Conservation (phyloP, 2,329 filamentous ascomycete species). For the Colletotrichum sp. region DNA sequence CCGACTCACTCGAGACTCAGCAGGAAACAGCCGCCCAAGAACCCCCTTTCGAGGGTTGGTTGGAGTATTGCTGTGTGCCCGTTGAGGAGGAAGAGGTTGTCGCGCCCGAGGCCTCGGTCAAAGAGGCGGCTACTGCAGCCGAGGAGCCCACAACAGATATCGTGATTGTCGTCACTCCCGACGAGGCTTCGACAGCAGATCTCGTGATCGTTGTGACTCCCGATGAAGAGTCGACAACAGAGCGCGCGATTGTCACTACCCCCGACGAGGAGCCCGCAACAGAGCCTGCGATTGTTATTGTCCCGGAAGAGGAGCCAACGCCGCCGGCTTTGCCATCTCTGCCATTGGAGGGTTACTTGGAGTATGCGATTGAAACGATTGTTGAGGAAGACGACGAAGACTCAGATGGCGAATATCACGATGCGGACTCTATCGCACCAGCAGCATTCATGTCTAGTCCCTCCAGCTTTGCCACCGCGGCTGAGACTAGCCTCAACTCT, state of each 20-base stretch:
- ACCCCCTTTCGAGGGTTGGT: slow-evolving; percentile 18
- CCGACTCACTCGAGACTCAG: background rate
- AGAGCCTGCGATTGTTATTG: background rate
- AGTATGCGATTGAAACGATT: slow-evolving; percentile 11
- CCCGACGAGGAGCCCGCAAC: background rate
- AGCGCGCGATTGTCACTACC: background rate
- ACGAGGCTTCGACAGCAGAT: background rate
- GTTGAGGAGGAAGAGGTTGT: slow-evolving; percentile 5
- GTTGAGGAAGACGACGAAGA: slow-evolving; percentile 13
- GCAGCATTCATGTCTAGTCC: background rate
- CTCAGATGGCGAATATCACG: slow-evolving; percentile 10
- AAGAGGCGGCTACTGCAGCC: background rate
- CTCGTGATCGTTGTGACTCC: background rate
- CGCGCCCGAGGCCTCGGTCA: background rate
- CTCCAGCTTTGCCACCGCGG: slow-evolving; percentile 14
- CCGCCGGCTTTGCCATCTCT: background rate
- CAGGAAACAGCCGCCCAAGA: background rate
- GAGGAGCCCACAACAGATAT: background rate
- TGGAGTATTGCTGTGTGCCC: slow-evolving; percentile 21
- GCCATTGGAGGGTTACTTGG: slow-evolving; percentile 6
- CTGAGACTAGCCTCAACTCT: slow-evolving; percentile 7
- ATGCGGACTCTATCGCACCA: background rate
- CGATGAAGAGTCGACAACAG: background rate
- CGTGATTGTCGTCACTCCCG: background rate
- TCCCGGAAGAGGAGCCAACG: background rate